Evolutionary conservation across 2,329 filamentous ascomycete species (phyloP), one percentile per base, ranked within the genome.

Genomic region (Coniochaeta prunicola): DNA sequence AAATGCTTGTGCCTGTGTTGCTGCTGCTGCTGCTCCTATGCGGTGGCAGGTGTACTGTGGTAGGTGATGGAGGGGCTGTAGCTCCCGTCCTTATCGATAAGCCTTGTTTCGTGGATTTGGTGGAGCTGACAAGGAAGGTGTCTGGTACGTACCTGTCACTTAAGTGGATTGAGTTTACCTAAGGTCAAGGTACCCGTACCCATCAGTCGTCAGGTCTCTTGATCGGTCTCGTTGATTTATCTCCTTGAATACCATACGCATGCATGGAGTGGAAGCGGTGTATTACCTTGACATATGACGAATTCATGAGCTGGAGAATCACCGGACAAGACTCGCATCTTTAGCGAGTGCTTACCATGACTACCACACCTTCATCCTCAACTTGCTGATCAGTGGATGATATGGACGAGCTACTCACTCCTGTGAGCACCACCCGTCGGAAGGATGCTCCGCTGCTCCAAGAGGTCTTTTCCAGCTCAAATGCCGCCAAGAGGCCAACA

Each of bases 381-480:
- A n/a, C 48, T 34, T 19, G 19, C 15, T 56, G 34, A 30, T 30
- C 50, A 66, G 56, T 30, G 2, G 21, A 30, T 50, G 45, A 50
- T 21, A 87, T 86, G 84, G 82, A 84, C 59, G 77, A 77, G 30
- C 70, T 86, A 28, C 71, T 86, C 59, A 82, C 75, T 10, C 81
- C 78, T 1, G 74, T 84, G 64, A 82, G 78, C 74, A 80, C 77
- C 54, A 78, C 76, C 2, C 80, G 83, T 63, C 73, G 71, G 53
- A 76, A 76, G 57, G 65, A 74, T 10, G 72, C 76, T 45, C 68
- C 73, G 15, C 65, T 78, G 21, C 66, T 77, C 9, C 72, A 70
- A 53, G 67, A 76, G 48, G 69, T 74, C n/a, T 70, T 68, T 17
- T 38, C 48, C 31, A 59, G 68, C 34, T 38, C 61, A 7, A 64